Conservation (phyloP, 2,329 filamentous ascomycete species). For the Botryotinia calthae region DNA sequence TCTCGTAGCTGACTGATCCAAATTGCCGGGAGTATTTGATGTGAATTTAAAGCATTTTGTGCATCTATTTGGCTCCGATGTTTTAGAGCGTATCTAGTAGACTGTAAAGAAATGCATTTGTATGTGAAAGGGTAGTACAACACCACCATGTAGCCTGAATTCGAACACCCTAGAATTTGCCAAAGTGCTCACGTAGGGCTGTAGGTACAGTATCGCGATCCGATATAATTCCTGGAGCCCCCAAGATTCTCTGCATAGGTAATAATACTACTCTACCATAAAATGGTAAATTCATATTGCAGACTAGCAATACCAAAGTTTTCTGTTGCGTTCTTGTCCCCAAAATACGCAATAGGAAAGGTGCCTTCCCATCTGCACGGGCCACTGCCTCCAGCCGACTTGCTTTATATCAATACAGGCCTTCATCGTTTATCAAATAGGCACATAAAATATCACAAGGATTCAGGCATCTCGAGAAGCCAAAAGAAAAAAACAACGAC, state of each 20-base stretch:
- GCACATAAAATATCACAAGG: conserved; percentile 1
- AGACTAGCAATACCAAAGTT: background rate
- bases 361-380: background rate
- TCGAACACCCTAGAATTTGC: background rate
- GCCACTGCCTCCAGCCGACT: background rate
- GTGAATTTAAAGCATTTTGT: background rate
- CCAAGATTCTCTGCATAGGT: background rate
- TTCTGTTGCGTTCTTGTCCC: background rate
- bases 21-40: background rate
- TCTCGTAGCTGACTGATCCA: background rate
- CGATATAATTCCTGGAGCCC: background rate
- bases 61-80: background rate
- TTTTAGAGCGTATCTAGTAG: background rate
- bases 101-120: background rate
- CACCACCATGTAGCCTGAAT: background rate
- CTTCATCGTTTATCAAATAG: background rate
- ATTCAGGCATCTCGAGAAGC: background rate
- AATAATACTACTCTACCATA: background rate
- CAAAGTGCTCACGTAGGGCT: background rate
- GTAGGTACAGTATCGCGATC: background rate
- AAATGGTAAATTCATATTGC: background rate
- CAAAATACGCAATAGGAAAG: background rate
- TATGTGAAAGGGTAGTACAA: background rate
- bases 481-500: background rate
- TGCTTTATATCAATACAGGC: background rate